Evolutionary conservation across 2,329 filamentous ascomycete species (phyloP), one percentile per base, ranked within the genome.

Genomic region (Botryotinia calthae): DNA sequence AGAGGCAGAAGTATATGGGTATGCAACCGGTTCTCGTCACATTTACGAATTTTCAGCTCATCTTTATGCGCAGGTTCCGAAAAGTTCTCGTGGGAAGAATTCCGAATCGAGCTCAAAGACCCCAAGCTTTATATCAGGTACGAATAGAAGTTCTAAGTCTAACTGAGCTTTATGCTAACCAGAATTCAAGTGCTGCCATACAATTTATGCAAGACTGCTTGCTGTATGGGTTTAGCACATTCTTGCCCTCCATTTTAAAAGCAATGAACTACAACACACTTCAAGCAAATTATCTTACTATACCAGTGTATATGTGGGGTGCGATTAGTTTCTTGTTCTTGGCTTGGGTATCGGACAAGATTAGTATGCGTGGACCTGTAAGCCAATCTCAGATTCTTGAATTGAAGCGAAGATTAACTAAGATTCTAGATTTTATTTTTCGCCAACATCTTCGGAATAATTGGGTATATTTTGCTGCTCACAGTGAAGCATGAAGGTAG

Each of bases 211-310:
- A 67, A 37, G 76, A 78, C 31, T 74, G 76, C 37, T 64, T 74
- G 44, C 67, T 73, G 25, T 88, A 87, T 76, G 87, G 86, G n/a
- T 88, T 89, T 79, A 85, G 84, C 75, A 88, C 86, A 16, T 89
- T 89, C 77, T 80, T 88, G 6, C 88, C 88, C 2, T 84, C 84
- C 2, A 89, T 90, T 75, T 82, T 89, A 65, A 81, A 83, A 59
- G 82, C 82, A 46, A 84, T 88, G 79, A 86, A 86, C 4, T 88
- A 87, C 76, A 79, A 82, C 54, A 83, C 82, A n/a, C 80, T 88
- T 31, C 81, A 85, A 75, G 84, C 85, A 18, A 86, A 89, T 72
- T 84, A 86, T 51, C 80, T 89, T 48, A 88, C 86, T 6, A 85
- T 89, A 1, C 87, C 87, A 0, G 86, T 88, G n/a, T 89, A 87